Base-by-base conservation (phyloP, 202 grass and related monocot species). In the Musa balbisiana region DNA sequence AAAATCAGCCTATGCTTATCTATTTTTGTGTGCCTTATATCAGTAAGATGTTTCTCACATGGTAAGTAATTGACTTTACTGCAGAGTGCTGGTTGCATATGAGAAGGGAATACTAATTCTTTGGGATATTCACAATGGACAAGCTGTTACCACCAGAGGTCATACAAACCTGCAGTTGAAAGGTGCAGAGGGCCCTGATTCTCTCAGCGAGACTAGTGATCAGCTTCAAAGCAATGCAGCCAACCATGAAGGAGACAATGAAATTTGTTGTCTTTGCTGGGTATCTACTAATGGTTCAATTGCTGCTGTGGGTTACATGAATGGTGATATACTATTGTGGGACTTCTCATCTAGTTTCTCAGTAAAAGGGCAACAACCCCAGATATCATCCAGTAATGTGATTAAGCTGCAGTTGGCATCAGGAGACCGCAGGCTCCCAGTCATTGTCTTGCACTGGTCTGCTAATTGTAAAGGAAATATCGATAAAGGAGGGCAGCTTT, bases 401-500 rank as follows among this genome's bases (percentile, higher is more conserved):
- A 78, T 97, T 83, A 97, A 91, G 79, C 80, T 97, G 71, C 88
- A 97, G 77, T 78, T 97, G 80, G 86, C 94, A 68, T 93, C 86
- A 77, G 90, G 88, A 54, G 88, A 78, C 80, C 87, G 90, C 52
- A 87, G 90, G 79, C 94, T 97, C 63, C 94, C 94, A 80, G 94
- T 97, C 76, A 97, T 97, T 87, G 83, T 97, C 55, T 84, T 97
- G 64, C 90, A 97, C 60, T 97, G 94, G 94, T 91, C 88, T 52
- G 77, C 82, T 49, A 87, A 81, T 72, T 83, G 71, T 50, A 78
- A 83, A 82, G 71, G 62, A 78, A 82, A 87, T 81, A 76, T 72
- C 76, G 76, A 82, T 27, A 91, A 85, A 85, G 86, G 88, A 56
- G 90, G 90, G 13, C 85, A 93, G 80, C 89, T 97, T 87, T 93